Conservation (phyloP, 176 grass and related monocot species). For the Carex myosuroides region DNA sequence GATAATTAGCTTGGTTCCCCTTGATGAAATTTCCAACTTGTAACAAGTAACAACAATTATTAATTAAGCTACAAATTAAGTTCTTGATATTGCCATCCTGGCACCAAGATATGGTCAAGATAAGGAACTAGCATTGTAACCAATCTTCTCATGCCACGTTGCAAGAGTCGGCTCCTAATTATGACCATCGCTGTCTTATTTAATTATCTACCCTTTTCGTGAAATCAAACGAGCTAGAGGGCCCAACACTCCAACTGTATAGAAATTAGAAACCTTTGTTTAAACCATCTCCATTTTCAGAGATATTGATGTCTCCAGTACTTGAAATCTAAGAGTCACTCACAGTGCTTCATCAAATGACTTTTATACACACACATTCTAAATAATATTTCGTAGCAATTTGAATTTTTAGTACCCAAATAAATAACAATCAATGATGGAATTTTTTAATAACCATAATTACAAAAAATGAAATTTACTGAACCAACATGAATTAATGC, state of each 20-base stretch:
- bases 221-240: neutral
- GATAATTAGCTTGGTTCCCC: too few relatives aligned
- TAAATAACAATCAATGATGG: too few relatives aligned
- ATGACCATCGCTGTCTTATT: conserved; percentile 1
- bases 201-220: neutral
- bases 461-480: too few relatives aligned
- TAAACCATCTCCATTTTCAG: neutral
- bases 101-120: neutral
- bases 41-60: neutral
- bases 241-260: neutral
- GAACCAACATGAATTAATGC: too few relatives aligned
- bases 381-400: too few relatives aligned
- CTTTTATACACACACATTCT: too few relatives aligned
- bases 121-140: neutral
- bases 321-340: neutral
- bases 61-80: neutral
- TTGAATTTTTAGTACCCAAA: too few relatives aligned
- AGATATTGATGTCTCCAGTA: neutral
- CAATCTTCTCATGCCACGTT: neutral
- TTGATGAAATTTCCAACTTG: neutral
- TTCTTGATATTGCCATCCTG: neutral
- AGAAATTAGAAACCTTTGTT: neutral
- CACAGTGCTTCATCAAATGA: neutral
- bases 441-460: too few relatives aligned
- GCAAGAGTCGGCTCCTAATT: neutral